Percentiles rank a stretch among this genome's conserved stretches.
These are phyloP conservation scores for Thielaviopsis punctulata DNA, from an alignment of 2,329 filamentous ascomycete genomes.

Conservation along the genomic window DNA sequence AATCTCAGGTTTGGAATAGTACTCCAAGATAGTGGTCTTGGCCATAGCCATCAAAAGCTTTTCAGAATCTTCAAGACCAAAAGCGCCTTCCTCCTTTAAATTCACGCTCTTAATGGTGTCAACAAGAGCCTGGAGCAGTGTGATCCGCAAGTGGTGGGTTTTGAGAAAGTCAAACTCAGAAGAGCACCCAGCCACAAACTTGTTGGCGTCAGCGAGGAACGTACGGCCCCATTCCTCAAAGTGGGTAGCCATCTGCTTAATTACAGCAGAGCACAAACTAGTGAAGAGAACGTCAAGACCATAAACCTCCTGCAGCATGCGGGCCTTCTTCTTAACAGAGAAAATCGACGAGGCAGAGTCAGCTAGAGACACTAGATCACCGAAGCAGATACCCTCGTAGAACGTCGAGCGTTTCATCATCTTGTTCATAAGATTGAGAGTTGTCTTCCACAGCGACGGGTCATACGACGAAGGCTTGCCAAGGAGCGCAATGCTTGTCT, in stretches of 20 bases:
- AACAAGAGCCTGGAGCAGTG: constrained; percentile 21
- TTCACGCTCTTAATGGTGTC: constrained; percentile 17
- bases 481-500: constrained; percentile 6
- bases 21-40: constrained; percentile 9
- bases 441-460: constrained; percentile 11
- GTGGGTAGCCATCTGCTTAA: constrained; percentile 28
- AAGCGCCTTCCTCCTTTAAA: constrained; percentile 12
- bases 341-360: constrained; percentile 17
- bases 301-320: constrained; percentile 5
- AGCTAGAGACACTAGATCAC: constrained; percentile 20
- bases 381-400: constrained; percentile 29
- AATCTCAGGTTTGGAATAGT: constrained; percentile 6
- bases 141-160: constrained; percentile 18
- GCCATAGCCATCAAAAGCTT: constrained; percentile 9
- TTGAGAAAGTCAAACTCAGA: constrained; percentile 10
- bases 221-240: constrained; percentile 25
- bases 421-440: constrained; percentile 19
- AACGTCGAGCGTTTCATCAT: constrained; percentile 34
- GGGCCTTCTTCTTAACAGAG: neutral
- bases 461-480: neutral
- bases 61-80: constrained; percentile 15
- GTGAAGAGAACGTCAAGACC: constrained; percentile 10
- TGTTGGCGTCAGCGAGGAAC: constrained; percentile 21
- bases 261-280: constrained; percentile 18
- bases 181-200: constrained; percentile 14